Evolutionary conservation across 495 filamentous ascomycete species (phyloP).

Genomic region (Tuber brumale): DNA sequence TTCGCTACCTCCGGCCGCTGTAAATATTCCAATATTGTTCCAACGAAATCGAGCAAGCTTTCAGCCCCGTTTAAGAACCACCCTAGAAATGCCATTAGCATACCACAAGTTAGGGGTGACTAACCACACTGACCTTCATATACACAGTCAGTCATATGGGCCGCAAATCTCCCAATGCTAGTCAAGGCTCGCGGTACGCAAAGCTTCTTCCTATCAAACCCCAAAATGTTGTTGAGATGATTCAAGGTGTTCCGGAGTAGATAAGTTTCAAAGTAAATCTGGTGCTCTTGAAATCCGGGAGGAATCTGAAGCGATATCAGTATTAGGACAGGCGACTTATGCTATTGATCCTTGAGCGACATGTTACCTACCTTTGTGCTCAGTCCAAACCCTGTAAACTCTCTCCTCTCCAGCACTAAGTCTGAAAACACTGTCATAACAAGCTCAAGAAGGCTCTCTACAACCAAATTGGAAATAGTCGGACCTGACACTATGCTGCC

Average conservation of each 20-base stretch:
- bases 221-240: constrained; percentile 60
- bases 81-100: constrained; percentile 5
- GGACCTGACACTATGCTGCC: constrained; percentile 46
- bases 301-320: constrained; percentile 49
- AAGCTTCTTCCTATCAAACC: constrained; percentile 64
- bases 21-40: constrained; percentile 74
- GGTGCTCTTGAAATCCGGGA: constrained; percentile 84
- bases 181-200: constrained; percentile 74
- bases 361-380: constrained; percentile 55
- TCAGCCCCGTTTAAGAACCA: constrained; percentile 76
- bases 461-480: constrained; percentile 54
- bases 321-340: constrained; percentile 1
- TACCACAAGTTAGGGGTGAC: background rate
- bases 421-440: constrained; percentile 72
- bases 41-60: constrained; percentile 77
- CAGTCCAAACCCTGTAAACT: constrained; percentile 82
- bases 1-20: constrained; percentile 74
- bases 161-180: constrained; percentile 72
- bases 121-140: constrained; percentile 70
- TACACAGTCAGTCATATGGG: constrained; percentile 77
- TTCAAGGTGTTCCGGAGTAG: constrained; percentile 68
- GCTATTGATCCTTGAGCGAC: constrained; percentile 31
- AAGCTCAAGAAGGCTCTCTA: constrained; percentile 68
- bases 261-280: constrained; percentile 91
- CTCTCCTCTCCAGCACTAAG: constrained; percentile 72